Conservation (phyloP, 2,329 filamentous ascomycete genomes). For the Lasiodiplodia citricola region DNA sequence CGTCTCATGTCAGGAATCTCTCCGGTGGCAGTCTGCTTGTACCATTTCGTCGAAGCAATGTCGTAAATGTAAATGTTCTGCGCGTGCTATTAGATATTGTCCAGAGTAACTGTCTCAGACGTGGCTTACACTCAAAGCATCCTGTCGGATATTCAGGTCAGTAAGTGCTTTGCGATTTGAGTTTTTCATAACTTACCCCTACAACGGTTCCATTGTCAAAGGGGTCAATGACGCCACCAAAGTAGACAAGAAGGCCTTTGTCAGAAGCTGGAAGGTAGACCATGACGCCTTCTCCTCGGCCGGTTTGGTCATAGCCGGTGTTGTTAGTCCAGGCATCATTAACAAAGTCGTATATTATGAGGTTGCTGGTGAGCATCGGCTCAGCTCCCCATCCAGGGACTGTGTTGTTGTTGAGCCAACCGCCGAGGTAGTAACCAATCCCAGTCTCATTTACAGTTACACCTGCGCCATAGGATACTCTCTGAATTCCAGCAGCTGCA, state of each 20-base stretch:
- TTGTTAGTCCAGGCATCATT: conserved; percentile 58
- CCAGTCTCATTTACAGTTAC: conserved; percentile 60
- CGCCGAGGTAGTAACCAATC: conserved; percentile 67
- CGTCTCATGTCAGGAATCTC: conserved; percentile 58
- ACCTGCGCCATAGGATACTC: conserved; percentile 63
- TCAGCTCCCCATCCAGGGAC: conserved; percentile 57
- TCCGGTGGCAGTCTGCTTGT: conserved; percentile 62
- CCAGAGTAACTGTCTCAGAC: conserved; percentile 29
- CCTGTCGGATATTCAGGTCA: conserved; percentile 23
- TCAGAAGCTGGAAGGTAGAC: conserved; percentile 66
- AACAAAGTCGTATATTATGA: conserved; percentile 64
- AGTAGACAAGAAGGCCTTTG: conserved; percentile 64
- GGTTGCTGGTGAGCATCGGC: conserved; percentile 55
- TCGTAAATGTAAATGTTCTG: conserved; percentile 65
- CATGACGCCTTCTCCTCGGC: conserved; percentile 65
- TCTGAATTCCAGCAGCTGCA: conserved; percentile 46
- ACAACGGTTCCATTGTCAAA: conserved; percentile 54
- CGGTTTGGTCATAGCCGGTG: conserved; percentile 58
- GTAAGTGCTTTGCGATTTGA: not conserved
- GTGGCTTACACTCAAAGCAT: conserved; percentile 18
- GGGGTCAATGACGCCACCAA: conserved; percentile 63
- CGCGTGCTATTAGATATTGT: not conserved
- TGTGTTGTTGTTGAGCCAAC: conserved; percentile 63
- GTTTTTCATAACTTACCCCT: conserved; percentile 38
- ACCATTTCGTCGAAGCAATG: conserved; percentile 65